phyloP scores from a whole-genome alignment of 352 stramenopile species.

The Thraustochytrium sp. region DNA sequence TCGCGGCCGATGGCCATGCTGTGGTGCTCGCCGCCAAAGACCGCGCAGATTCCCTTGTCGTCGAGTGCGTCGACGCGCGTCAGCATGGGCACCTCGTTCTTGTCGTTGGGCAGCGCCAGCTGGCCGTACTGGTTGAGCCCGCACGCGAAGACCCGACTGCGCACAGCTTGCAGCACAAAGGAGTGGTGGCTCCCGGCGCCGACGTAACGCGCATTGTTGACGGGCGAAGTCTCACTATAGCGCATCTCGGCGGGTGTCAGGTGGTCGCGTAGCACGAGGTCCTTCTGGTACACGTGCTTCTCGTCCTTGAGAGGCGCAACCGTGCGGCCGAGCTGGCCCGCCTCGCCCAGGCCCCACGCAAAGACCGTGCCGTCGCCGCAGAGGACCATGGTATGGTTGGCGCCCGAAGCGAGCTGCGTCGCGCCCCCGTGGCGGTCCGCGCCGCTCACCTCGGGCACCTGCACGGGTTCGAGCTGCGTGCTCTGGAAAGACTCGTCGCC shows the following conservation, averaged over 20 bases:
- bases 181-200: conserved; percentile 12
- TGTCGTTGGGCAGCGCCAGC: not conserved
- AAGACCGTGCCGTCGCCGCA: conserved; percentile 74
- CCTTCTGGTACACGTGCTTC: conserved; percentile 35
- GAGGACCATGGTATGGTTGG: conserved; percentile 61
- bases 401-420: not conserved
- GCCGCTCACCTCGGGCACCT: conserved; percentile 11
- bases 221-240: not conserved
- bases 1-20: conserved; percentile 9
- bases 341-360: conserved; percentile 83
- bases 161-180: conserved; percentile 30
- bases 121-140: conserved; percentile 43
- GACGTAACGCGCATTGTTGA: conserved; percentile 26
- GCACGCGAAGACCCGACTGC: conserved; percentile 26
- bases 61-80: conserved; percentile 14
- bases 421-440: not conserved
- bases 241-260: conserved; percentile 18
- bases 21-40: conserved; percentile 40
- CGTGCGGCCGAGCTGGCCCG: conserved; percentile 64
- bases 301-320: conserved; percentile 27
- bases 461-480: conserved; percentile 38
- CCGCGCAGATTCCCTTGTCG: not conserved
- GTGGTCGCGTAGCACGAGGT: conserved; percentile 1
- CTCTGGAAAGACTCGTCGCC: conserved; percentile 25
- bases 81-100: not conserved